These are phyloP conservation scores for Helminthosporium solani DNA, from an alignment of 2,329 filamentous ascomycete species.

Conservation along the genomic window DNA sequence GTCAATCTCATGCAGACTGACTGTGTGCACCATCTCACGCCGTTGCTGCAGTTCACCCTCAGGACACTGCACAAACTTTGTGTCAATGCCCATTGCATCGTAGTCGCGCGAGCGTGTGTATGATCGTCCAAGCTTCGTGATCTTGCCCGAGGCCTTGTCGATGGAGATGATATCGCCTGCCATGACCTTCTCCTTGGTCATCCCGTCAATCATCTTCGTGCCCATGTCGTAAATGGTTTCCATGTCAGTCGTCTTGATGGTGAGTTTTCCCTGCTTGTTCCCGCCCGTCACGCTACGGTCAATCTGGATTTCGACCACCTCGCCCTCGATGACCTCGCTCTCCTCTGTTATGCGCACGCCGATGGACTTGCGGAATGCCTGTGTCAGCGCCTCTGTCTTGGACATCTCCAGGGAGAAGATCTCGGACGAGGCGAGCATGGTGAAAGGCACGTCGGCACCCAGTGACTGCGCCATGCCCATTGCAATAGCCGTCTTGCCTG, in stretches of 20 bases:
- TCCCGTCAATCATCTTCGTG: conserved; percentile 98
- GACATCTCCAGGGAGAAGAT: conserved; percentile 99
- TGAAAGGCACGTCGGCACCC: conserved; percentile 92
- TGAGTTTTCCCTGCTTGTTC: conserved; percentile 98
- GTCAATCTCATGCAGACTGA: conserved; percentile 96
- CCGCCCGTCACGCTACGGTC: conserved; percentile 94
- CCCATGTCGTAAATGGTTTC: conserved; percentile 99
- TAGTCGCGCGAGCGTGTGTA: conserved; percentile 96
- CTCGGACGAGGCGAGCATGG: conserved; percentile 90
- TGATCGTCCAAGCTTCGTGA: conserved; percentile 92
- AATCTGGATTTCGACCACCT: conserved; percentile 98
- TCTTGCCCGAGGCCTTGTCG: conserved; percentile 97
- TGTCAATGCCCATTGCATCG: conserved; percentile 98
- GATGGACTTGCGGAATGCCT: conserved; percentile 98
- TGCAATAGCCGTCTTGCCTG: conserved; percentile 96
- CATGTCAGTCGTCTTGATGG: conserved; percentile 99
- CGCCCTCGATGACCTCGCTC: conserved; percentile 98
- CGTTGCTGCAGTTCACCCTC: conserved; percentile 97
- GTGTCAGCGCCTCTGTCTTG: conserved; percentile 96
- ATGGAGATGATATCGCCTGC: conserved; percentile 98
- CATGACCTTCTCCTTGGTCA: conserved; percentile 99
- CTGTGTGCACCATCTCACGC: conserved; percentile 95
- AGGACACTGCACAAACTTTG: conserved; percentile 96
- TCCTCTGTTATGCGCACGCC: conserved; percentile 98
- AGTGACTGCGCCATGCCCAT: conserved; percentile 99